Evolutionary conservation across 495 filamentous ascomycete genomes (phyloP).

Genomic region (Friedmanniomyces endolithicus): DNA sequence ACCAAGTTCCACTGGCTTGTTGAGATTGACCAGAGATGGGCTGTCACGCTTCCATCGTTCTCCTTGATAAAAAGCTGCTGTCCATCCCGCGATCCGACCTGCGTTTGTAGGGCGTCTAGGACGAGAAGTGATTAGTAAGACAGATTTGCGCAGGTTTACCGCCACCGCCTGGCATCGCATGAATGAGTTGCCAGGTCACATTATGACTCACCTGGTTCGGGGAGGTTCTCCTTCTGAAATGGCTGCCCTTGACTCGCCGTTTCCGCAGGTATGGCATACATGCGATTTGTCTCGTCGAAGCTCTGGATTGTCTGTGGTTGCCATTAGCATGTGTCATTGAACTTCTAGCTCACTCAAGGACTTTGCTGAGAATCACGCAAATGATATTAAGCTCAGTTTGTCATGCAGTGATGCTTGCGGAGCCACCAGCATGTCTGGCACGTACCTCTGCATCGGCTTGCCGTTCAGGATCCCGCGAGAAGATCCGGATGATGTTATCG

Average conservation of each 20-base stretch:
- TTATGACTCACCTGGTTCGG: conserved; percentile 42
- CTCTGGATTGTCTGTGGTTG: conserved; percentile 34
- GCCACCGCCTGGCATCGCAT: not conserved
- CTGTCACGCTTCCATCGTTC: conserved; percentile 53
- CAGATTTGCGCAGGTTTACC: too few species aligned
- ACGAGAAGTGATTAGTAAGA: not conserved
- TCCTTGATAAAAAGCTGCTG: conserved; percentile 87
- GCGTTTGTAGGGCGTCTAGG: conserved; percentile 59
- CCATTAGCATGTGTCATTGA: not conserved
- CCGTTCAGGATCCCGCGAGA: conserved; percentile 61
- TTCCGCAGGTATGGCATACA: conserved; percentile 73
- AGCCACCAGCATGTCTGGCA: not conserved
- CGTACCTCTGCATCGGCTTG: conserved; percentile 44
- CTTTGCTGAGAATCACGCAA: too few species aligned
- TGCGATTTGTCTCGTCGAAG: conserved; percentile 63
- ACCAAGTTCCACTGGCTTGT: conserved; percentile 61
- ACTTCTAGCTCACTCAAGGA: too few species aligned
- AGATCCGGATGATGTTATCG: conserved; percentile 75
- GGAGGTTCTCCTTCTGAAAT: conserved; percentile 79
- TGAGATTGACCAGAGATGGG: conserved; percentile 35
- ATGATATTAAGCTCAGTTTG: too few species aligned
- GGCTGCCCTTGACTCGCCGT: conserved; percentile 55
- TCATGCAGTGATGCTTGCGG: too few species aligned
- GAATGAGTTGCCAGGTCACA: too few species aligned
- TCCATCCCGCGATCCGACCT: conserved; percentile 80